Conservation (phyloP, 768 basidiomycete species). For the Dentipellis sp. region DNA sequence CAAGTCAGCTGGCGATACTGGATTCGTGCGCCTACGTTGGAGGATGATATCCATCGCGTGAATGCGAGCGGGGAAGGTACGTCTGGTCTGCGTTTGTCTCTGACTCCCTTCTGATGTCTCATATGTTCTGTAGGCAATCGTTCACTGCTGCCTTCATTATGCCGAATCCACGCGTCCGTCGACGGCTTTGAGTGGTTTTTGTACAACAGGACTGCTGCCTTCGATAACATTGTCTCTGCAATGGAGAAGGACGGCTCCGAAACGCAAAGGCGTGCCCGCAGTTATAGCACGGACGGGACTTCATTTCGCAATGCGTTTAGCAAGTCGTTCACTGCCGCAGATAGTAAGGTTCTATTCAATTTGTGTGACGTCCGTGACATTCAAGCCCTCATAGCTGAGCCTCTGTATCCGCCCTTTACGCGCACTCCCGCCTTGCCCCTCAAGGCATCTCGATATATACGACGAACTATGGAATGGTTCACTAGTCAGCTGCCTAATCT, state of each 20-base stretch:
- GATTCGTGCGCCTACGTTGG: slow-evolving; percentile 73
- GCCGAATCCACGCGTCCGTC: slow-evolving; percentile 71
- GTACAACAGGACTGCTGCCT: slow-evolving; percentile 85
- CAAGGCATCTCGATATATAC: slow-evolving; percentile 24
- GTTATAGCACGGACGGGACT: slow-evolving; percentile 13
- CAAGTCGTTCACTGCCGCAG: slow-evolving; percentile 17
- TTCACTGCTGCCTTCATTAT: slow-evolving; percentile 36
- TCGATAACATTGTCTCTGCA: slow-evolving; percentile 76
- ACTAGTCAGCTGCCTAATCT: slow-evolving; percentile 57
- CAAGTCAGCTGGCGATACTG: slow-evolving; percentile 93
- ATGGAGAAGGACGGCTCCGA: slow-evolving; percentile 38
- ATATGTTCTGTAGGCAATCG: slow-evolving; percentile 22
- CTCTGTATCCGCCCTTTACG: background rate
- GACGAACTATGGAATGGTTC: slow-evolving; percentile 39
- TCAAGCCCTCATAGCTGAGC: background rate
- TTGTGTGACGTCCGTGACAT: background rate
- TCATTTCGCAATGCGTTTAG: slow-evolving; percentile 19
- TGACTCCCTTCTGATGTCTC: slow-evolving; percentile 10
- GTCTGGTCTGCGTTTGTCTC: slow-evolving; percentile 25
- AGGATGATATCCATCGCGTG: slow-evolving; percentile 48
- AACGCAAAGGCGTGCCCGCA: slow-evolving; percentile 3
- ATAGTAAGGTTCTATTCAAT: slow-evolving; percentile 14
- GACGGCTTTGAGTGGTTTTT: slow-evolving; percentile 91
- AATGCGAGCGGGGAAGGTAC: slow-evolving; percentile 36
- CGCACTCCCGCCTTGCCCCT: background rate